These are phyloP conservation scores for Wickerhamomyces chambardii DNA, from an alignment of 805 yeast species.

Conservation along the genomic window DNA sequence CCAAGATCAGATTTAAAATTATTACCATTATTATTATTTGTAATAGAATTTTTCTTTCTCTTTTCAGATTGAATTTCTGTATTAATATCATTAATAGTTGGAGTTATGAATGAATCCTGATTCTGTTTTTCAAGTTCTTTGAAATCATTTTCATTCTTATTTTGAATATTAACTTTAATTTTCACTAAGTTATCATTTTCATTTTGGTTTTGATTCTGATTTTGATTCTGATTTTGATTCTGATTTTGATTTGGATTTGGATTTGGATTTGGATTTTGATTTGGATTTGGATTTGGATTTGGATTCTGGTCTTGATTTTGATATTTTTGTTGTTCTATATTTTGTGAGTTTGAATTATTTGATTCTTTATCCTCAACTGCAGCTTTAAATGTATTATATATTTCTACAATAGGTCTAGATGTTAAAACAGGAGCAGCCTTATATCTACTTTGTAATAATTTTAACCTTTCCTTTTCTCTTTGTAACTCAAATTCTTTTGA, in stretches of 20 bases:
- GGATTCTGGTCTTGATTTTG: conserved; percentile 4
- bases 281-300: no score
- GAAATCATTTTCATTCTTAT: no score
- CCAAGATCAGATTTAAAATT: conserved; percentile 14
- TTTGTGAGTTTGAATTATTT: no score
- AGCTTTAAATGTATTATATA: conserved; percentile 80
- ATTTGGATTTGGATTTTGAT: no score
- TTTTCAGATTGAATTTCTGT: conserved; percentile 6
- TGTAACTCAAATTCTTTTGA: conserved; percentile 84
- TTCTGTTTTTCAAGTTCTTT: no score
- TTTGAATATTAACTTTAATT: no score
- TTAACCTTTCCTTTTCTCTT: conserved; percentile 68
- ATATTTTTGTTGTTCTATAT: conserved; percentile 8
- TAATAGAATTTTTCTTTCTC: conserved; percentile 1
- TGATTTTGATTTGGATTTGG: no score
- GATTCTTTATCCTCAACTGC: conserved; percentile 58
- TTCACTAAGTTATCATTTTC: no score
- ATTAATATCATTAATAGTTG: no score
- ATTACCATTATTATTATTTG: neutral
- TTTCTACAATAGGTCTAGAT: conserved; percentile 84
- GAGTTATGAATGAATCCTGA: no score
- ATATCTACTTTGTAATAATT: conserved; percentile 49
- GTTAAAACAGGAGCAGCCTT: conserved; percentile 63
- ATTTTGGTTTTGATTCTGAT: no score
- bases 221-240: no score